Conservation (phyloP, 1,284 basidiomycete species). For the Tylopilus sp. region DNA sequence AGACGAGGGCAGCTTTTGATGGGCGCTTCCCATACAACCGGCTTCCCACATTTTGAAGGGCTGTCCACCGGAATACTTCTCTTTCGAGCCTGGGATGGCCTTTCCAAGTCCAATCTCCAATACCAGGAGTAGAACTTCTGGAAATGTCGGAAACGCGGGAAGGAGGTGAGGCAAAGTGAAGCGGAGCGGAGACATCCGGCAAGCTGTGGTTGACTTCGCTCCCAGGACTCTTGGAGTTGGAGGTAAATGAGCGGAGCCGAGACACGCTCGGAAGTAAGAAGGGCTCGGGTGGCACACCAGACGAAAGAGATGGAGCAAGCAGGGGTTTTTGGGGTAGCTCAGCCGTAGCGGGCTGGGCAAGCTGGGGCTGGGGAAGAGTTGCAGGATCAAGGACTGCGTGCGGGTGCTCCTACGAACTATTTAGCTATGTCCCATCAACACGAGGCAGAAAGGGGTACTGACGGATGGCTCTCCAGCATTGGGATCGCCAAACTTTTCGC, state of each 20-base stretch:
- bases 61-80: constrained; percentile 77
- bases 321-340: constrained; percentile 38
- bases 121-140: constrained; percentile 53
- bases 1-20: constrained; percentile 58
- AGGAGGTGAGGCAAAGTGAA: constrained; percentile 48
- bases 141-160: constrained; percentile 74
- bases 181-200: constrained; percentile 42
- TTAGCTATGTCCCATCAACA: constrained; percentile 17
- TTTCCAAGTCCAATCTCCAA: constrained; percentile 23
- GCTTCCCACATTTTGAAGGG: constrained; percentile 58
- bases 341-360: constrained; percentile 32
- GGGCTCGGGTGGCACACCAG: constrained; percentile 41
- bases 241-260: constrained; percentile 69
- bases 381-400: constrained; percentile 40
- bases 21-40: constrained; percentile 50
- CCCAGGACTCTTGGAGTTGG: constrained; percentile 52
- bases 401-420: constrained; percentile 30
- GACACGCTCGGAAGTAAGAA: constrained; percentile 79
- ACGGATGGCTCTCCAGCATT: constrained; percentile 40
- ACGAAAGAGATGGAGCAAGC: constrained; percentile 29
- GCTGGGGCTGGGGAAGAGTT: constrained; percentile 44
- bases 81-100: constrained; percentile 36
- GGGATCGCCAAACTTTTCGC: constrained; percentile 32
- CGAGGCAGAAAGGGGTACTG: constrained; percentile 27
- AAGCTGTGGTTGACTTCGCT: constrained; percentile 48